Base-by-base conservation (phyloP, 2,329 filamentous ascomycete species). In the Trichoderma breve region DNA sequence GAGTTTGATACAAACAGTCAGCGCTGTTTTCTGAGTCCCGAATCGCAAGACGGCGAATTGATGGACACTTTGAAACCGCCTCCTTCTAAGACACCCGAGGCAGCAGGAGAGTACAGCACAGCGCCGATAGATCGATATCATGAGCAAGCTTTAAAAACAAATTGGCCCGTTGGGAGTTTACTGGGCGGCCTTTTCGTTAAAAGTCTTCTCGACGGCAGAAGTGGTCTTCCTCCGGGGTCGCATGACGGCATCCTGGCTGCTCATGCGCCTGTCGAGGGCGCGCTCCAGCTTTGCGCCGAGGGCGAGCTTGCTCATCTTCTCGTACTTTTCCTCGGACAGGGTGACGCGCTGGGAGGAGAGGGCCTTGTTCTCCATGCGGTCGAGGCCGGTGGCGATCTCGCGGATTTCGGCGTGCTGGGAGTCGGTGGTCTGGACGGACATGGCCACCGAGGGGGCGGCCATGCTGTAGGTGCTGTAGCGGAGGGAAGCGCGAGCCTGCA, bases 221-320 rank as follows among this genome's bases (percentile, higher is more conserved):
- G 74, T 83, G 76, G 66, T 70, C 66, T 70, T 70, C 21, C 83
- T 80, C 66, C 80, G 78, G 26, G 85, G 88, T 74, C 92, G 90
- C 87, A 96, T 95, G 81, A 93, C 91, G 75, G 95, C 95, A 78
- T 98, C 95, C 82, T 98, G 95, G 76, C 92, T 85, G 32, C 89
- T 92, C 94, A 97, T 96, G 78, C 95, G 89, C 75, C 94, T 88
- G 76, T 92, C 92, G 70, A 98, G 89, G 26, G 95, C 94, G 73
- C 95, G 90, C 81, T 97, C 94, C 53, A 97, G 89, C 84, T 97
- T 97, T 73, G 94, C 94, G 62, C 94, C 93, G 67, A 97, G 88
- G 47, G 94, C 94, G 72, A 97, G 88, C 84, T 97, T 97, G 84
- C 90, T 91, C 82, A 97, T 86, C 80, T 92, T 91, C 78, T 93